Percentiles rank a stretch among this genome's conserved stretches.
phyloP scores from a whole-genome alignment of 2,329 filamentous ascomycete genomes.

The Penicillium sp. region DNA sequence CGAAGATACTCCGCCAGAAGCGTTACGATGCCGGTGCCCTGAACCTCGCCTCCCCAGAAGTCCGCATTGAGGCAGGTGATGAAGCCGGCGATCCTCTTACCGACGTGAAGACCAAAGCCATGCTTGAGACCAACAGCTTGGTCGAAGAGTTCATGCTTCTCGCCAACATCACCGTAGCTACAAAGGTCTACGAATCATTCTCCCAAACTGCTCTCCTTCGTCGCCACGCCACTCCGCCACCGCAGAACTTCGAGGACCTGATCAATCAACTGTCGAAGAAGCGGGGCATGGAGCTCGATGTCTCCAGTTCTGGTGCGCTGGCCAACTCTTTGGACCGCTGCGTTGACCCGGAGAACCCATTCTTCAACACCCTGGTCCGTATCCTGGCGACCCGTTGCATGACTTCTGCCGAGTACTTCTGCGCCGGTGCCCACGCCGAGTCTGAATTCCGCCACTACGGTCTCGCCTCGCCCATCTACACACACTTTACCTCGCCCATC shows the following conservation, averaged over 20 bases:
- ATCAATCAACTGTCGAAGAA: conserved; percentile 88
- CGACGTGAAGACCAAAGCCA: conserved; percentile 92
- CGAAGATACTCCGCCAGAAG: conserved; percentile 90
- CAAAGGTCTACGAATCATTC: conserved; percentile 86
- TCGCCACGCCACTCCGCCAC: conserved; percentile 87
- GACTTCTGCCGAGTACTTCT: conserved; percentile 99
- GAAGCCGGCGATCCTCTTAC: conserved; percentile 89
- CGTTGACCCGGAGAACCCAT: conserved; percentile 76
- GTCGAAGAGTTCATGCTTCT: conserved; percentile 99
- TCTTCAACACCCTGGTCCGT: conserved; percentile 97
- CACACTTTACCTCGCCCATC: conserved; percentile 97
- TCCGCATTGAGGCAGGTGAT: conserved; percentile 90
- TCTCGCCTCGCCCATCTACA: conserved; percentile 95
- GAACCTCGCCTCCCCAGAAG: conserved; percentile 96
- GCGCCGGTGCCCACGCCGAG: conserved; percentile 87
- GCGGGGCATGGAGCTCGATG: conserved; percentile 74
- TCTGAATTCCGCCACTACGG: conserved; percentile 97
- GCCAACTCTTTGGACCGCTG: conserved; percentile 90
- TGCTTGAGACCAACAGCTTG: conserved; percentile 93
- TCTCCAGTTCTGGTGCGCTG: conserved; percentile 87
- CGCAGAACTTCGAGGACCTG: conserved; percentile 95
- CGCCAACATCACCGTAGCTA: conserved; percentile 92
- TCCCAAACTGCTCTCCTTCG: conserved; percentile 93
- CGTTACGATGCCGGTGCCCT: conserved; percentile 94
- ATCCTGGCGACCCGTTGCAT: conserved; percentile 98